These are phyloP conservation scores for Bodo saltans DNA, from an alignment of 78 protist species.

Conservation along the genomic window DNA sequence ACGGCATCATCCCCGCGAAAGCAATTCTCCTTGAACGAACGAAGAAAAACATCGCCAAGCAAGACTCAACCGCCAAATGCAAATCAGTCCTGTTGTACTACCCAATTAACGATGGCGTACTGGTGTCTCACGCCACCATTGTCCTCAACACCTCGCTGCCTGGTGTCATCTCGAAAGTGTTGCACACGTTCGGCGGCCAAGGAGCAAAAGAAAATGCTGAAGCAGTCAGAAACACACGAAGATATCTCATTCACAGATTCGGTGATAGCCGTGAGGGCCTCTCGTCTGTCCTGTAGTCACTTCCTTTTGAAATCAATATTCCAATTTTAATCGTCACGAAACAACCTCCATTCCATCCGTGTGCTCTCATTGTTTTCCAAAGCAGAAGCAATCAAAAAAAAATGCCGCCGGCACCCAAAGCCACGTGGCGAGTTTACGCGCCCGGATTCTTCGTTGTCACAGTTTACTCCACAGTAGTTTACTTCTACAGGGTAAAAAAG, in stretches of 20 bases:
- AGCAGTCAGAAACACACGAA: background rate
- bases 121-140: background rate
- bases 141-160: conserved; percentile 20
- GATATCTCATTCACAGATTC: background rate
- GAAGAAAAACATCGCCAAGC: background rate
- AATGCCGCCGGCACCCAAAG: too few relatives aligned
- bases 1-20: background rate
- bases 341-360: too few relatives aligned
- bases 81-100: conserved; percentile 11
- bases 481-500: too few relatives aligned
- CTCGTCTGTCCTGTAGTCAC: too few relatives aligned
- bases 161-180: background rate
- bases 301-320: too few relatives aligned
- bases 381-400: too few relatives aligned
- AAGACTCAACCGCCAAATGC: background rate
- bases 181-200: conserved; percentile 1
- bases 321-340: too few relatives aligned
- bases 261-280: background rate
- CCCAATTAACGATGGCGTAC: background rate
- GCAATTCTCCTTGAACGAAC: conserved; percentile 11
- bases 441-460: too few relatives aligned
- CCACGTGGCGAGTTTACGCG: too few relatives aligned
- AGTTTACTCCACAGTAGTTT: too few relatives aligned
- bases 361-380: too few relatives aligned
- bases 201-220: conserved; percentile 4